phyloP scores from a whole-genome alignment of 805 yeast genomes.

The Saturnispora silvae region DNA sequence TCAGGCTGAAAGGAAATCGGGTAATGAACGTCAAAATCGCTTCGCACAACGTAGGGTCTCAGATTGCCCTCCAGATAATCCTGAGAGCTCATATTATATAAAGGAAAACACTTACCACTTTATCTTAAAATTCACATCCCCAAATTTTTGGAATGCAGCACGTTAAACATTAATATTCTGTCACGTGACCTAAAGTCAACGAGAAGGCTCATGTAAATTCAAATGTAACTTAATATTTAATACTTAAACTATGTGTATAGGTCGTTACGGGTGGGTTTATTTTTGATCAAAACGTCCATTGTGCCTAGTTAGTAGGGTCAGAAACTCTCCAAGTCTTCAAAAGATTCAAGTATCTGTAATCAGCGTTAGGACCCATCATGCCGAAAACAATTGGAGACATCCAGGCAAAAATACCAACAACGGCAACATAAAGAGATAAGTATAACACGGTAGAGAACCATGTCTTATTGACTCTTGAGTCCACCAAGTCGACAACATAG shows the following conservation, averaged over 20 bases:
- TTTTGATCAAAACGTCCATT: no score
- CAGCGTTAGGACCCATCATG: conserved; percentile 47
- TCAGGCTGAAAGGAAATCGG: conserved; percentile 26
- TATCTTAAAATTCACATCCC: background rate
- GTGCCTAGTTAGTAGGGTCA: no score
- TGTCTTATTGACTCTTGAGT: conserved; percentile 15
- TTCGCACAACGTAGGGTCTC: conserved; percentile 25
- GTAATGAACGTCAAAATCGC: conserved; percentile 26
- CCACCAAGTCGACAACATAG: conserved; percentile 41
- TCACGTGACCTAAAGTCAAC: no score
- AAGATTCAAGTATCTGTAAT: conserved; percentile 43
- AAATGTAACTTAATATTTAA: no score
- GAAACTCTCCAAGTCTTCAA: conserved; percentile 43
- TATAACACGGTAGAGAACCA: conserved; percentile 29
- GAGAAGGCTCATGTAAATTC: no score
- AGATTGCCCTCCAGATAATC: conserved; percentile 19
- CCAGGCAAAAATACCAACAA: conserved; percentile 48
- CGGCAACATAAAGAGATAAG: conserved; percentile 34
- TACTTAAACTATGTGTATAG: no score
- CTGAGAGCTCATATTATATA: conserved; percentile 14
- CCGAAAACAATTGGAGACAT: conserved; percentile 72
- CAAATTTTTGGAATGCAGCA: no score
- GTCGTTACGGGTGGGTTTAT: no score
- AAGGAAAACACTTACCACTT: background rate
- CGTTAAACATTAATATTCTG: no score